Base-by-base conservation (phyloP, 192 early-diverging fungal genomes). In the Coemansia sp. region DNA sequence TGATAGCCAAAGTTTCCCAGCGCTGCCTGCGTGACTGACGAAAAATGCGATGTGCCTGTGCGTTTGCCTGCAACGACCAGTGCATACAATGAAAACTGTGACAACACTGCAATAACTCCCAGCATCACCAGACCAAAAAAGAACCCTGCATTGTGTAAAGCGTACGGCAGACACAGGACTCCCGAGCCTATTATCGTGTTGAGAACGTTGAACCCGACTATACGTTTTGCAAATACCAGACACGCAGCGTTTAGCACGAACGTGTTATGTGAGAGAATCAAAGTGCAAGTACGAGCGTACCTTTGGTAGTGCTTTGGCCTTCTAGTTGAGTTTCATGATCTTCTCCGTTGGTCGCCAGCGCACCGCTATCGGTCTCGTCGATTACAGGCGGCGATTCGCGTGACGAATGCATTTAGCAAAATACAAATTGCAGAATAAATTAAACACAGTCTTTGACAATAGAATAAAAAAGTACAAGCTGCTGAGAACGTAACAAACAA, bases 161-260 rank as follows among this genome's bases (percentile, higher is more conserved):
- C 85, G 63, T 84, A 89, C 11, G 87, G 83, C 12, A 89, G 59
- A 4, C 85, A 83, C 9, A 89, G 67, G 34, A 89, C 83, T 8
- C 87, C 87, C 28, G 85, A 84, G 14, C 87, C 87, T 4, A 87
- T 82, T 7, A 85, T 87, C 11, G 85, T 83, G 64, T 89, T 89
- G 8, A 89, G 81, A 37, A 89, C 79, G 37, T 86, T 87, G 57
- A 86, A 82, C 5, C 82, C 66, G 3, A 68, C 71, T 42, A 42
- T 42, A 15, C 4, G 11, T 15, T n/a, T 15, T 15, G 40, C 31
- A 31, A 31, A 7, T 1, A n/a, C 40, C 40, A 42, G 40, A 6
- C 40, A 42, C 15, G 40, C 40, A 15, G 40, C 15, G 9, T 42
- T 42, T 42, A 42, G 40, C 15, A n/a, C 15, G 15, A 4, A 42